Conservation (phyloP, 345 rosid species). For the Ricinus communis region DNA sequence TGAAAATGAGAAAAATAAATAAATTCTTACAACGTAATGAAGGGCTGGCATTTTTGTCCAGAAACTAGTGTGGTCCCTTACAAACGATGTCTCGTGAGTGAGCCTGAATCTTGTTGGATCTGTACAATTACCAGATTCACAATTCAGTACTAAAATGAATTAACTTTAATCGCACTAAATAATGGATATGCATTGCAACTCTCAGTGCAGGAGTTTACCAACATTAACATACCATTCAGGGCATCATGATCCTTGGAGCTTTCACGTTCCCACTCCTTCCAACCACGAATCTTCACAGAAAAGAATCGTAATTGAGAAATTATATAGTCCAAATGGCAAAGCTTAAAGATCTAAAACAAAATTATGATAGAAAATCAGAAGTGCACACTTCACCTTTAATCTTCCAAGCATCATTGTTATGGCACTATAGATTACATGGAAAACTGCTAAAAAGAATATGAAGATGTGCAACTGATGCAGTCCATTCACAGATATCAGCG, state of each 20-base stretch:
- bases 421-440: constrained; percentile 80
- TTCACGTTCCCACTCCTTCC: constrained; percentile 87
- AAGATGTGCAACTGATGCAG: constrained; percentile 92
- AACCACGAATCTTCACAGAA: constrained; percentile 66
- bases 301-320: neutral
- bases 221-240: constrained; percentile 38
- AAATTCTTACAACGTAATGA: constrained; percentile 60
- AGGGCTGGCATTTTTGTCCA: constrained; percentile 53
- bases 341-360: no score
- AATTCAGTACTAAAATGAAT: constrained; percentile 7
- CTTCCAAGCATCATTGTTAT: constrained; percentile 86
- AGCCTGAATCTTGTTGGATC: constrained; percentile 86
- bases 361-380: neutral
- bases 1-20: neutral
- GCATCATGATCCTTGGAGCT: constrained; percentile 34
- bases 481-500: constrained; percentile 73
- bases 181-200: neutral
- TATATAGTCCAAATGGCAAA: no score
- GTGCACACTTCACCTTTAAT: constrained; percentile 54
- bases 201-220: neutral
- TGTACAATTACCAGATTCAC: constrained; percentile 27
- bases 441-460: constrained; percentile 90
- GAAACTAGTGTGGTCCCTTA: constrained; percentile 57
- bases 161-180: neutral
- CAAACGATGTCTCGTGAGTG: constrained; percentile 92